Conservation (phyloP, 2,329 filamentous ascomycete species). For the Fusarium caatingaense region DNA sequence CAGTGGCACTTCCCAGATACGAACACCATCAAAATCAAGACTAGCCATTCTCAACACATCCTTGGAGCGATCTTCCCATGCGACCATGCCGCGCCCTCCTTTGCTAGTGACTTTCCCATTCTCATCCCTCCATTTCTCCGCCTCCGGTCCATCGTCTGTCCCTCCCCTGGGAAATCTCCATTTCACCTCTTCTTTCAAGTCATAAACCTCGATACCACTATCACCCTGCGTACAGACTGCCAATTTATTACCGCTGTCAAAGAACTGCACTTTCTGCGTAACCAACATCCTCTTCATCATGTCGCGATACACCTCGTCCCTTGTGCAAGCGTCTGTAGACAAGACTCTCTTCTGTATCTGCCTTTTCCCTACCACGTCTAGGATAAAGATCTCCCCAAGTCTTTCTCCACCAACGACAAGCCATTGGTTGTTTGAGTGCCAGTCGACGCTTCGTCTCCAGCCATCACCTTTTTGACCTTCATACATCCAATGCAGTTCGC, state of each 20-base stretch:
- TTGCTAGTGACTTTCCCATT: slow-evolving; percentile 21
- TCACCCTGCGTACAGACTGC: slow-evolving; percentile 12
- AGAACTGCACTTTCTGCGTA: slow-evolving; percentile 10
- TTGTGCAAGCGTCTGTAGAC: slow-evolving; percentile 5
- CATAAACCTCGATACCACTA: slow-evolving; percentile 24
- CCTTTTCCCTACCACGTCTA: slow-evolving; percentile 1
- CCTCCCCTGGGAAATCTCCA: slow-evolving; percentile 30
- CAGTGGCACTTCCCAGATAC: slow-evolving; percentile 28
- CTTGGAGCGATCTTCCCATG: slow-evolving; percentile 12
- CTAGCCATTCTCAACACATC: slow-evolving; percentile 1
- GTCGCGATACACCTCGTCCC: neutral
- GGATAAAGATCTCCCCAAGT: slow-evolving; percentile 11
- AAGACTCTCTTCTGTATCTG: slow-evolving; percentile 7
- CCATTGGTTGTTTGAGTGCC: slow-evolving; percentile 20
- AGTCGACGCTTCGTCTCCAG: slow-evolving; percentile 18
- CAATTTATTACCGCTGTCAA: slow-evolving; percentile 24
- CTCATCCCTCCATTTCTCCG: slow-evolving; percentile 19
- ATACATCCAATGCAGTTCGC: slow-evolving; percentile 1
- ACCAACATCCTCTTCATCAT: neutral
- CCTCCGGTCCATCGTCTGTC: slow-evolving; percentile 8
- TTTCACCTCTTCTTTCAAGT: slow-evolving; percentile 10
- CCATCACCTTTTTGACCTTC: neutral
- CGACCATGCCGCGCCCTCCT: slow-evolving; percentile 9
- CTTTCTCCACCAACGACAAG: slow-evolving; percentile 18
- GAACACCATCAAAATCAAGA: slow-evolving; percentile 27